A percentile compares a stretch with the other conserved stretches of the same genome.
Conservation (phyloP, 2,329 filamentous ascomycete genomes). For the Paraphaeosphaeria minitans region DNA sequence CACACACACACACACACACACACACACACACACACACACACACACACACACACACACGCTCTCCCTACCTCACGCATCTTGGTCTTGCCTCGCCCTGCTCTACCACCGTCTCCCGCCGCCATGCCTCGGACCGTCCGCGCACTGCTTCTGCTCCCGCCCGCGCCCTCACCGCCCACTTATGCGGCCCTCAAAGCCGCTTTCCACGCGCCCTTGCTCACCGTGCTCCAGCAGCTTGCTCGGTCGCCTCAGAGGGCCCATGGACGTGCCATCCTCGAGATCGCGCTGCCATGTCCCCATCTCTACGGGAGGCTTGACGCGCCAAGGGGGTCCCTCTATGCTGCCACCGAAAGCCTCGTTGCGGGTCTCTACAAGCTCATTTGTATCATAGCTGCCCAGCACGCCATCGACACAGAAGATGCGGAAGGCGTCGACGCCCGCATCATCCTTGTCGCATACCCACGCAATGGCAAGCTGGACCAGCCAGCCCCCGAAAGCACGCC, state of each 20-base stretch:
- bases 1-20: too few relatives aligned
- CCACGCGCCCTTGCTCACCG: constrained; percentile 48
- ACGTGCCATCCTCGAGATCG: constrained; percentile 60
- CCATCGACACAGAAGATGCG: constrained; percentile 67
- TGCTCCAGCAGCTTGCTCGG: constrained; percentile 49
- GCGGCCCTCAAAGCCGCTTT: constrained; percentile 51
- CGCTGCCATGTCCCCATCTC: constrained; percentile 67
- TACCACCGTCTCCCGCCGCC: constrained; percentile 20
- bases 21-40: too few relatives aligned
- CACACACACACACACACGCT: constrained; percentile 1
- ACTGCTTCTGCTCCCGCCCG: constrained; percentile 54
- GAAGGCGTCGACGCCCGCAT: constrained; percentile 78
- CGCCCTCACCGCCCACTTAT: constrained; percentile 47
- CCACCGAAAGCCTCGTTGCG: constrained; percentile 75
- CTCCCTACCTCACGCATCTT: neutral
- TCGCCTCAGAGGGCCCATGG: constrained; percentile 34
- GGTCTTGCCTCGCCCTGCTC: constrained; percentile 12
- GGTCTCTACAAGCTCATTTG: constrained; percentile 79
- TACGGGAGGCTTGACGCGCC: constrained; percentile 56
- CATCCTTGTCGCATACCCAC: constrained; percentile 69
- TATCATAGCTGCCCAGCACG: constrained; percentile 68
- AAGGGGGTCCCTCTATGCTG: constrained; percentile 65
- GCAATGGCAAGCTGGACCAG: constrained; percentile 33
- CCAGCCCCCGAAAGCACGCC: constrained; percentile 29
- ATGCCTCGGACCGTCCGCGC: constrained; percentile 39